Evolutionary conservation across 2,329 filamentous ascomycete genomes (phyloP).

Genomic region (Pseudogymnoascus sp.): DNA sequence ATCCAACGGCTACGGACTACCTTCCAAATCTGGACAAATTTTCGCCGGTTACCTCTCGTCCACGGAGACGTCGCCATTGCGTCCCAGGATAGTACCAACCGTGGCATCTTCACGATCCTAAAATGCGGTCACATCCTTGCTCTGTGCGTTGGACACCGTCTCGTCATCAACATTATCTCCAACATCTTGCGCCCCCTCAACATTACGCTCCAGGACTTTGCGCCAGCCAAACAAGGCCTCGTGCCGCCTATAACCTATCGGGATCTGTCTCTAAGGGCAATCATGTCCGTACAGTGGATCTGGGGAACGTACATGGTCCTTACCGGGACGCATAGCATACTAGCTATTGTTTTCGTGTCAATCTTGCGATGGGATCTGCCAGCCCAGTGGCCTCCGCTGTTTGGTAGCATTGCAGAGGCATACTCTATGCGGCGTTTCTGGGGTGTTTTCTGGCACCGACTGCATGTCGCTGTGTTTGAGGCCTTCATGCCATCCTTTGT

Average conservation of each 20-base stretch:
- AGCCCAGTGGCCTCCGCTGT: constrained; percentile 10
- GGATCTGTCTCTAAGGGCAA: neutral
- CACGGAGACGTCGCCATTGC: neutral
- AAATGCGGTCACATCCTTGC: neutral
- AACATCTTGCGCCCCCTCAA: neutral
- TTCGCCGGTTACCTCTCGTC: neutral
- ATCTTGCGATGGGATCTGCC: constrained; percentile 1
- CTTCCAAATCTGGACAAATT: neutral
- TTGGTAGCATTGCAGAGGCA: constrained; percentile 10
- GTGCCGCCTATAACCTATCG: neutral
- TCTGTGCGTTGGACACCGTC: neutral
- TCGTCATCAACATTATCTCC: neutral
- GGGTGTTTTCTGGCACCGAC: constrained; percentile 12
- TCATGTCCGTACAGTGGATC: neutral
- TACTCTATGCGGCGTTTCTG: constrained; percentile 11
- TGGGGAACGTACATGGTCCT: neutral
- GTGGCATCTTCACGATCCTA: neutral
- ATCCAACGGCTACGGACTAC: neutral
- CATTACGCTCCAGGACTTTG: neutral
- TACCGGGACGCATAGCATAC: neutral
- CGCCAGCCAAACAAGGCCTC: neutral
- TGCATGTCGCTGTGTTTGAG: neutral
- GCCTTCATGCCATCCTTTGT: neutral
- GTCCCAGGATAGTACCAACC: neutral
- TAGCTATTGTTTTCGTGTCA: constrained; percentile 10